These are phyloP conservation scores for Taphrina confusa DNA, from an alignment of 1,139 yeast species.

Conservation along the genomic window DNA sequence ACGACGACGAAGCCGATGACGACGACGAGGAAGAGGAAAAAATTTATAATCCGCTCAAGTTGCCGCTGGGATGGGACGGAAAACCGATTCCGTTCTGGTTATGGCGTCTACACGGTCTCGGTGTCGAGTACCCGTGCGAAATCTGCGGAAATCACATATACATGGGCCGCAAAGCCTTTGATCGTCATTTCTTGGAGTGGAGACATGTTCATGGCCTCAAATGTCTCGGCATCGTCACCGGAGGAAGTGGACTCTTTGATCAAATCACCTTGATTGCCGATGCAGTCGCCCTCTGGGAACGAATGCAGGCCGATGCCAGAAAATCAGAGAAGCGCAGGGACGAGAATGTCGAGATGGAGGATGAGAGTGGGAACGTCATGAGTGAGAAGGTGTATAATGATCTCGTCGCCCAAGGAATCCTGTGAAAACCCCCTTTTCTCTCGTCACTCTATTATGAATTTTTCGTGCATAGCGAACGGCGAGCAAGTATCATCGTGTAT, in stretches of 20 bases:
- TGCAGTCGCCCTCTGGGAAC: conserved; percentile 60
- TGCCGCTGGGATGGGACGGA: conserved; percentile 87
- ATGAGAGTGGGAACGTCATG: conserved; percentile 91
- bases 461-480: conserved; percentile 7
- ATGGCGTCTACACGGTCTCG: conserved; percentile 83
- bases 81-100: conserved; percentile 92
- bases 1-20: conserved; percentile 36
- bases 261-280: conserved; percentile 70
- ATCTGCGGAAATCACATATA: conserved; percentile 77
- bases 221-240: conserved; percentile 68
- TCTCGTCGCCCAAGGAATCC: conserved; percentile 77
- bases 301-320: conserved; percentile 51
- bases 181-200: conserved; percentile 68
- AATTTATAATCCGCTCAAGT: conserved; percentile 54
- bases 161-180: conserved; percentile 72
- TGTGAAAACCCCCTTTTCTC: conserved; percentile 44
- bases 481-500: too few species aligned
- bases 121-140: conserved; percentile 73
- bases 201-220: conserved; percentile 74
- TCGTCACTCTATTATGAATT: too few species aligned
- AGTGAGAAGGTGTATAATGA: conserved; percentile 77
- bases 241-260: conserved; percentile 53
- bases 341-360: conserved; percentile 78
- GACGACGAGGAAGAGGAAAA: conserved; percentile 40
- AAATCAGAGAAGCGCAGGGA: conserved; percentile 53